Base-by-base conservation (phyloP, 768 basidiomycete genomes). In the Boletellus ananas region DNA sequence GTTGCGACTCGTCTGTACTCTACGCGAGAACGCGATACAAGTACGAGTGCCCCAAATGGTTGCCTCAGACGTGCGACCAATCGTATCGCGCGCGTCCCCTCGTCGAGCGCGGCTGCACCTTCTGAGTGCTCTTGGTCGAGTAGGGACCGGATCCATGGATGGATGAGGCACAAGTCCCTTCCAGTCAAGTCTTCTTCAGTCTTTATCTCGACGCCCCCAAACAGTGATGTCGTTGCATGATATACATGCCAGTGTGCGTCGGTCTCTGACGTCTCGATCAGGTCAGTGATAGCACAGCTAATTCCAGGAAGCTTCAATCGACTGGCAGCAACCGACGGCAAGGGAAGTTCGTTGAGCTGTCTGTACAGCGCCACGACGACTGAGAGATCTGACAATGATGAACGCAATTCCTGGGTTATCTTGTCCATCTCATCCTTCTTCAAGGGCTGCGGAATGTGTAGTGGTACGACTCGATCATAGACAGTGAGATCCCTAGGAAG, bases 151-250 rank as follows among this genome's bases (percentile, higher is more conserved):
- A 27, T 27, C 25, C 25, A 27, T 8, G 25, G 25, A 4, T 27
- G 25, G 25, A 27, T 8, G 25, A 27, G 25, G 8, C 25, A 27
- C 4, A 27, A 8, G 8, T 27, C 25, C 25, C 25, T 27, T 8
- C 25, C 25, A 27, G 25, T 27, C 25, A 27, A 27, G 25, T 27
- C 8, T 27, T 27, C 25, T 27, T 8, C 8, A 4, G 25, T 27
- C 25, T 27, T 27, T 27, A 56, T 41, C 40, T 60, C 46, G 1
- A 60, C 33, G 1, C 43, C 40, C 1, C 58, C 45, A 9, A 59
- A 21, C 11, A 5, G n/a, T 3, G 41, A n/a, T n/a, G 45, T 47
- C 16, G 25, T 50, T 8, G 34, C 37, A 20, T 13, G 48, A 40
- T 59, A 59, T 12, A 57, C 17, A 25, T 9, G n/a, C 3, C n/a